Evolutionary conservation across 441 rosid genomes (phyloP).

Genomic region (Erysimum cheiri): DNA sequence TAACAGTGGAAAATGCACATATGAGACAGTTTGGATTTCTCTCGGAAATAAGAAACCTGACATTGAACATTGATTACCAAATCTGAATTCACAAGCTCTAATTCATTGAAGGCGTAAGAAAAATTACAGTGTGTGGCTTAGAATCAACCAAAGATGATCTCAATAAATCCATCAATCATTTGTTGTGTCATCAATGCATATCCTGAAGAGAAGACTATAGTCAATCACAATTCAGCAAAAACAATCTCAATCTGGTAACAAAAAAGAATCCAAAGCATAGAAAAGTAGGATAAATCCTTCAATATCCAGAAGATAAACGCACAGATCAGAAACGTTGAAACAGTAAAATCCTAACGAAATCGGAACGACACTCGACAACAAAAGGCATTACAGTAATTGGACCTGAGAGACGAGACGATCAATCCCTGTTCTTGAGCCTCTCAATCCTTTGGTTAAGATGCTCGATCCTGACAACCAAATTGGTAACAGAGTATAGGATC

Average conservation of each 20-base stretch:
- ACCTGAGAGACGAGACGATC: conserved; percentile 37
- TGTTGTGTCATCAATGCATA: not conserved
- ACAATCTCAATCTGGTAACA: conserved; percentile 19
- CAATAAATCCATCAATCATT: conserved; percentile 3
- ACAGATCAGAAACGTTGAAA: not conserved
- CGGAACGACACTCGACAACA: not conserved
- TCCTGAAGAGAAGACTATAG: not conserved
- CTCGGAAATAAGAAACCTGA: not conserved
- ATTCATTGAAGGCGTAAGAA: not conserved
- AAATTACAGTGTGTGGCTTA: not conserved
- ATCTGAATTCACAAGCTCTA: conserved; percentile 3
- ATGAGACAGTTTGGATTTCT: not conserved
- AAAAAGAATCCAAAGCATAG: not conserved
- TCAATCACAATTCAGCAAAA: conserved; percentile 7
- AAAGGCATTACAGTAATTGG: conserved; percentile 17
- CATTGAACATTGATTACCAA: conserved; percentile 3
- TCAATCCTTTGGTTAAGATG: conserved; percentile 80
- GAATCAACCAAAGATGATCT: not conserved
- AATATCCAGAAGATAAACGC: conserved; percentile 13
- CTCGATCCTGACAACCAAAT: conserved; percentile 77
- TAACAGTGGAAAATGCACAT: not conserved
- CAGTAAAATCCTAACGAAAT: not conserved
- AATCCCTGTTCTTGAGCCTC: conserved; percentile 73
- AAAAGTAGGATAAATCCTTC: conserved; percentile 22
- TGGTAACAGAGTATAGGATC: conserved; percentile 80